Evolutionary conservation across 2,329 filamentous ascomycete species (phyloP), one percentile per base, ranked within the genome.

Genomic region (Lasiodiplodia citricola): DNA sequence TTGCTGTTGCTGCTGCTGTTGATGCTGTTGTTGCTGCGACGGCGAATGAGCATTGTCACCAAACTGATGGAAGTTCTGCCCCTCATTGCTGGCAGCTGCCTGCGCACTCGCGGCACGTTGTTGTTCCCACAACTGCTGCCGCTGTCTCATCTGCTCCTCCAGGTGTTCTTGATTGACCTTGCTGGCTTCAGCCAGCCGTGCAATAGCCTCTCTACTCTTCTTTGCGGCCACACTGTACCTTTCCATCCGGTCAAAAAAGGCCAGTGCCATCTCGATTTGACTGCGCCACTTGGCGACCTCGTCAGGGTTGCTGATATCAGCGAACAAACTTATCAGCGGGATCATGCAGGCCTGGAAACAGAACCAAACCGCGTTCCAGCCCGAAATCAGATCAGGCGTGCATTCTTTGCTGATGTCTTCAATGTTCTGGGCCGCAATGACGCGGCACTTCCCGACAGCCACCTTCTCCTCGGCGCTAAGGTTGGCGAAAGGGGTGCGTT

Each of bases 351-450:
- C 91, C 77, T 94, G 92, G 80, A 93, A 94, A 69, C 92, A 86
- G 79, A 93, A 91, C 91, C 91, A 94, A 2, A 92, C 91, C 0
- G 90, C 92, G 76, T 93, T 92, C 92, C 91, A 94, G 10, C 91
- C 91, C 0, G 88, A 88, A 81, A 94, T 92, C 75, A 93, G 88
- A 75, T 92, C 92, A 56, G 88, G 87, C 56, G 87, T 87, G 81
- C 91, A 93, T 71, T 91, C 90, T 25, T 84, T 83, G 13, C 88
- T 86, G 70, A 94, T 92, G 70, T 93, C 91, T 69, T 90, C 86
- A 71, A 94, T 92, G 0, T 90, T 90, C 71, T 89, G 86, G 70
- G 87, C 88, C 10, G 92, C 91, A 1, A 93, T 85, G 64, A 88
- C 85, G 21, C 91, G 86, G 77, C 91, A 94, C 37, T 87, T 88